phyloP scores from a whole-genome alignment of 208 protist genomes.

The Trypanosoma theileri region DNA sequence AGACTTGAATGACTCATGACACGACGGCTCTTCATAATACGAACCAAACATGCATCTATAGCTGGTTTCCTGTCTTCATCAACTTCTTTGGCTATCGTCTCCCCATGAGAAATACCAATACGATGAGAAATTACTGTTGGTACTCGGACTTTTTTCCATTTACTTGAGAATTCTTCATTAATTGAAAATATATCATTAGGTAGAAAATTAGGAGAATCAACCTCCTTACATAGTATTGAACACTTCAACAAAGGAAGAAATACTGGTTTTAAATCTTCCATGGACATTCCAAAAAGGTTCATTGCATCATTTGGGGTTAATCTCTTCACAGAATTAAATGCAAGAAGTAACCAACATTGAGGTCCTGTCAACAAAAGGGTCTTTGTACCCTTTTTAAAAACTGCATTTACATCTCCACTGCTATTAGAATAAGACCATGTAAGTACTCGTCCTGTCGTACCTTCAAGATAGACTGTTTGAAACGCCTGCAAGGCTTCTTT shows the following conservation, averaged over 20 bases:
- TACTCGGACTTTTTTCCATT: slow-evolving; percentile 54
- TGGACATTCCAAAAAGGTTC: slow-evolving; percentile 28
- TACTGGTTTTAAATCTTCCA: slow-evolving; percentile 43
- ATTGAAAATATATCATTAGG: slow-evolving; percentile 42
- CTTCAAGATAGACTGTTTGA: slow-evolving; percentile 55
- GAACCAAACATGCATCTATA: slow-evolving; percentile 79
- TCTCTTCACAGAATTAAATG: slow-evolving; percentile 59
- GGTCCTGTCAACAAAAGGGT: slow-evolving; percentile 56
- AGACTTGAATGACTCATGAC: slow-evolving; percentile 68
- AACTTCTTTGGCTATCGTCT: slow-evolving; percentile 50
- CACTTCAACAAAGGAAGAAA: slow-evolving; percentile 51
- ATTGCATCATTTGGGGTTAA: slow-evolving; percentile 37
- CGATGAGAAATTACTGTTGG: slow-evolving; percentile 38
- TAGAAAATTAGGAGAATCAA: slow-evolving; percentile 27
- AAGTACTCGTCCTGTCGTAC: slow-evolving; percentile 58
- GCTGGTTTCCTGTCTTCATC: slow-evolving; percentile 74
- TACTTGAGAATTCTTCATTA: slow-evolving; percentile 66
- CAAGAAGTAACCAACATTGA: slow-evolving; percentile 74
- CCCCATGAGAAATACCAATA: slow-evolving; percentile 40
- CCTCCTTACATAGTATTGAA: slow-evolving; percentile 33
- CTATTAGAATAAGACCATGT: slow-evolving; percentile 83
- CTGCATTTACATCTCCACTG: slow-evolving; percentile 56
- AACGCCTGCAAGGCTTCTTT: slow-evolving; percentile 42
- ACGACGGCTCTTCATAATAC: slow-evolving; percentile 85
- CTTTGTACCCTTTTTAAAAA: slow-evolving; percentile 50